These are phyloP conservation scores for Citrus australasica DNA, from an alignment of 345 rosid genomes.

Conservation along the genomic window DNA sequence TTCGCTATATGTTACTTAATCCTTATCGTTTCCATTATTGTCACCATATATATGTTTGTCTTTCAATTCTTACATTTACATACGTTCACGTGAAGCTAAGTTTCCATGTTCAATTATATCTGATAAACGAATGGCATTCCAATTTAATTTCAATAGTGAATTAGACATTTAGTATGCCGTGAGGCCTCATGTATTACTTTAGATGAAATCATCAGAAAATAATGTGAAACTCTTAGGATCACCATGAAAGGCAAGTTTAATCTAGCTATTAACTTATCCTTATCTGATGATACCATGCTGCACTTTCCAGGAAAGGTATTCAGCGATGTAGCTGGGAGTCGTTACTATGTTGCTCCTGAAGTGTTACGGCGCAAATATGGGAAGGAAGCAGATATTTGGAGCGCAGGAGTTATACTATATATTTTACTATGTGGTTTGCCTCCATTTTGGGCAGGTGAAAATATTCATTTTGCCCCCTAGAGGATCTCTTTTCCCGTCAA, in stretches of 20 bases:
- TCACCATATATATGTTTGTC: background rate
- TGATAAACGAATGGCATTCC: no score
- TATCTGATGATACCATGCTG: background rate
- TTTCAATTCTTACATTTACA: background rate
- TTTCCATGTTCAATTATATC: background rate
- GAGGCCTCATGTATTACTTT: background rate
- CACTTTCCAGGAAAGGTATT: slow-evolving; percentile 57
- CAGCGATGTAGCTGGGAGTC: slow-evolving; percentile 72
- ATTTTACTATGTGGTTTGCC: slow-evolving; percentile 92
- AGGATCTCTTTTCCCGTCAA: background rate
- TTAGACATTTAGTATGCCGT: background rate
- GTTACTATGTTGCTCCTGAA: slow-evolving; percentile 90
- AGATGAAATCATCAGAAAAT: background rate
- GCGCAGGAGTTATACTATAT: slow-evolving; percentile 79
- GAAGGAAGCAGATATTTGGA: slow-evolving; percentile 83
- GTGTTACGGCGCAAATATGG: slow-evolving; percentile 68
- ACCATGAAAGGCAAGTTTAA: background rate
- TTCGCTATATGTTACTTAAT: background rate
- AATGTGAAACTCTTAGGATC: background rate
- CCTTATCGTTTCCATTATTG: background rate
- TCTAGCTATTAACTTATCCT: no score
- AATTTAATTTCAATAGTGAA: background rate
- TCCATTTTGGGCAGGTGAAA: slow-evolving; percentile 91
- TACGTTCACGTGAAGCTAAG: background rate
- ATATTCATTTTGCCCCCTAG: background rate